Conservation (phyloP, 495 filamentous ascomycete species). For the Penicillium fimorum region DNA sequence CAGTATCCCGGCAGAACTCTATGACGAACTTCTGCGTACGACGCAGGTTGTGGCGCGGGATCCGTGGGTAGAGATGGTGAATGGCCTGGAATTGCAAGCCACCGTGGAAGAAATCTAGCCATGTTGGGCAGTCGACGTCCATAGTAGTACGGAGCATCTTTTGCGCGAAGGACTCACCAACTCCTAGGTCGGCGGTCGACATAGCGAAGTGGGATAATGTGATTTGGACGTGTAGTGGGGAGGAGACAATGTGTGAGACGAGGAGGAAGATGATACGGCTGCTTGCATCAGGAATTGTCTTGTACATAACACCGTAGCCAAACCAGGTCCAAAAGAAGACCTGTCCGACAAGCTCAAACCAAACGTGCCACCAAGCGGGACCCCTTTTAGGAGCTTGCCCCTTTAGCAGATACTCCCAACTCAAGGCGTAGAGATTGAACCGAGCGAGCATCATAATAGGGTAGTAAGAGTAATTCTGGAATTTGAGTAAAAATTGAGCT, state of each 20-base stretch:
- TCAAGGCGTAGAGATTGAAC: slow-evolving; percentile 88
- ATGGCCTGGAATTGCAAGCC: slow-evolving; percentile 96
- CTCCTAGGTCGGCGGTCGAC: slow-evolving; percentile 87
- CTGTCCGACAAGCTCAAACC: slow-evolving; percentile 78
- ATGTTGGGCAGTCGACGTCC: slow-evolving; percentile 93
- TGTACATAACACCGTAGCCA: slow-evolving; percentile 80
- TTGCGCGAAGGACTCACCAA: slow-evolving; percentile 88
- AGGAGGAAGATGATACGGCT: slow-evolving; percentile 73
- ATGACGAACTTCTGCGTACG: slow-evolving; percentile 77
- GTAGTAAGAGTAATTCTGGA: slow-evolving; percentile 87
- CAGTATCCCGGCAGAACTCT: slow-evolving; percentile 87
- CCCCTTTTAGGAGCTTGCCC: slow-evolving; percentile 80
- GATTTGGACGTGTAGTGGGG: slow-evolving; percentile 91
- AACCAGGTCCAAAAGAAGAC: slow-evolving; percentile 95
- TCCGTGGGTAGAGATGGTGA: slow-evolving; percentile 91
- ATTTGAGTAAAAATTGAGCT: slow-evolving; percentile 66
- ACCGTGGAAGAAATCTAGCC: slow-evolving; percentile 96
- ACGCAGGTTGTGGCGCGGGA: slow-evolving; percentile 91
- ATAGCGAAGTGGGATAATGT: slow-evolving; percentile 97
- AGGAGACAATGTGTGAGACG: slow-evolving; percentile 83
- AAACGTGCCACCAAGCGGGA: slow-evolving; percentile 84
- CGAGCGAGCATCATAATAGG: slow-evolving; percentile 79
- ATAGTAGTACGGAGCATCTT: slow-evolving; percentile 97
- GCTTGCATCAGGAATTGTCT: slow-evolving; percentile 66
- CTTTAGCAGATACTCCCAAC: slow-evolving; percentile 75